Evolutionary conservation across 1,139 yeast genomes (phyloP), one percentile per base, ranked within the genome.

Genomic region (Geotrichum candidum): DNA sequence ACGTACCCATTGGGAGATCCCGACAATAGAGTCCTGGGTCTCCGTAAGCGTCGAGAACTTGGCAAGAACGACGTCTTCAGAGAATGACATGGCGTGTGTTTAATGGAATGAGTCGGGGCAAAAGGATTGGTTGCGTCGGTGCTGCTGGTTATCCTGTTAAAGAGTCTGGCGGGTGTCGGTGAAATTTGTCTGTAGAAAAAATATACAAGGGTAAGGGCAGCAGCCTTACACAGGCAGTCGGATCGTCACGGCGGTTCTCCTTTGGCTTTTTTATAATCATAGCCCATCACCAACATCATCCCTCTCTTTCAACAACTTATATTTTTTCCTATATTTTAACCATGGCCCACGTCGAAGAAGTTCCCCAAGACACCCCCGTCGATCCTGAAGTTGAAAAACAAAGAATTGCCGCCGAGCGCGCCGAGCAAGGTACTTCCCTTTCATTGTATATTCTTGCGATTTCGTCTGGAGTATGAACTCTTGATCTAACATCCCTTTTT

Each of bases 11-110:
- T 88, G 95, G 0, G 96, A 85, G 2, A 90, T 85, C 6, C 90
- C 82, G 38, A 88, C 94, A 68, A 90, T 90, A 11, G 92, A 84
- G 64, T 89, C 95, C 71, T 88, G 96, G 0, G 96, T 85, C 66
- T 88, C 96, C 68, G 84, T 87, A 56, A 90, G 78, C 10, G 81
- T 74, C 7, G 80, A 78, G 56, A 90, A 78, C 73, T 88, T 89
- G 65, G 83, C 78, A 56, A 68, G 54, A 29, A 88, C 83, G 50
- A 76, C 79, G 53, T 82, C 85, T 60, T 81, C 78, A 1, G 90
- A 78, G 69, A 82, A 87, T 22, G 91, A 84, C 90, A 87, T 85
- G 61, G 53, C 23, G 31, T n/a, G 31, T 51, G 9, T 51, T 6
- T 2, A n/a, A 25, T n/a, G 5, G 18, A n/a, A n/a, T n/a, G 48